Percentiles rank a stretch among this genome's conserved stretches.
Conservation (phyloP, 306 rosid species). For the Cicer arietinum region DNA sequence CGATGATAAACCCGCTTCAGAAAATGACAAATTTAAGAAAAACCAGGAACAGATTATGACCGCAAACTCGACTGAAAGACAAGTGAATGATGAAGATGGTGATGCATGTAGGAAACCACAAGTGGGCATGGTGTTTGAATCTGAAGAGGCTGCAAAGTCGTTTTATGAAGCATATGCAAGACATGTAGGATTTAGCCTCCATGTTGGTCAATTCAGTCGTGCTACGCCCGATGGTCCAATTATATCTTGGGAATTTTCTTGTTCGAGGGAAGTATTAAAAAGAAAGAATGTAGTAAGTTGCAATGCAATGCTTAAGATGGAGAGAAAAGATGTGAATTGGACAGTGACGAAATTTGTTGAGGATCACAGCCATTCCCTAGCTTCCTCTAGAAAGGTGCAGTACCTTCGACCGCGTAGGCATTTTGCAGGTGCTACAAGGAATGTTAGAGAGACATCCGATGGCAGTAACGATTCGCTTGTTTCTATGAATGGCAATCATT, state of each 20-base stretch:
- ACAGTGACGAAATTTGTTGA: constrained; percentile 70
- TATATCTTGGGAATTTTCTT: constrained; percentile 71
- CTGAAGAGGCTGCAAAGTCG: constrained; percentile 71
- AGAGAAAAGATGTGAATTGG: constrained; percentile 69
- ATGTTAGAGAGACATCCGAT: constrained; percentile 52
- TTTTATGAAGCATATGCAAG: constrained; percentile 70
- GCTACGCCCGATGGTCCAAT: constrained; percentile 80
- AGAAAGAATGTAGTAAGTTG: constrained; percentile 76
- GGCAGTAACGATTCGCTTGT: constrained; percentile 49
- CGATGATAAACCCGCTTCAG: constrained; percentile 44
- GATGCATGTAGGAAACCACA: constrained; percentile 58
- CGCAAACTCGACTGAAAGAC: constrained; percentile 51
- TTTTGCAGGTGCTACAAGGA: constrained; percentile 70
- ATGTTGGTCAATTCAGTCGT: constrained; percentile 73
- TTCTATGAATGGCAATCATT: constrained; percentile 59
- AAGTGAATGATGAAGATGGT: constrained; percentile 48
- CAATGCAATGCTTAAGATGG: constrained; percentile 76
- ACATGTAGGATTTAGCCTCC: constrained; percentile 63
- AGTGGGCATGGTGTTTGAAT: constrained; percentile 71
- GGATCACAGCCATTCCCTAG: constrained; percentile 77
- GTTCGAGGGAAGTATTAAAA: constrained; percentile 72
- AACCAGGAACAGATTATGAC: constrained; percentile 41
- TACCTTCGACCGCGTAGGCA: constrained; percentile 69
- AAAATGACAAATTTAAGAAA: constrained; percentile 45
- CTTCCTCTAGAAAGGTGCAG: constrained; percentile 60